Evolutionary conservation across 73 alveolate genomes (phyloP).

Genomic region (Durusdinium trenchii): DNA sequence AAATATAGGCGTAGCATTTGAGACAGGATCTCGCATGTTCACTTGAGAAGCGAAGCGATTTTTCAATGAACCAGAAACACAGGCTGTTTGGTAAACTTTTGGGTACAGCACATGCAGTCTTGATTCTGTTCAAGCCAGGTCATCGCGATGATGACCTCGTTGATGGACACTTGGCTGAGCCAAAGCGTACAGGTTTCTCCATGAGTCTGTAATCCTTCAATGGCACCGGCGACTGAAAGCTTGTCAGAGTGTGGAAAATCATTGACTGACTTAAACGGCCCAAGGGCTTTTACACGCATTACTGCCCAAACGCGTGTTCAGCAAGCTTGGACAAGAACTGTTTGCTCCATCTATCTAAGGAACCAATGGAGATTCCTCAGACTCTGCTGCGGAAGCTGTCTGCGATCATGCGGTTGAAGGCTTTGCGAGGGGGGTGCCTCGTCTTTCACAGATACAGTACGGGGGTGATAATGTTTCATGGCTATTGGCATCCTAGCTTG

Average conservation of each 20-base stretch:
- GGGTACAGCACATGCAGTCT: not conserved
- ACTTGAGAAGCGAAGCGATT: not conserved
- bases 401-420: not conserved
- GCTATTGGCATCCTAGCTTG: not conserved
- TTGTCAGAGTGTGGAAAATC: not conserved
- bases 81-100: not conserved
- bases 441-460: too few relatives aligned
- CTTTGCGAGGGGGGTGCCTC: not conserved
- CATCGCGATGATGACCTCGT: not conserved
- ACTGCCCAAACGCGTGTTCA: not conserved
- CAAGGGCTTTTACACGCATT: not conserved
- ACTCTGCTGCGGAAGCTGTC: not conserved
- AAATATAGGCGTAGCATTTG: not conserved
- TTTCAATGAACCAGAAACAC: not conserved
- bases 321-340: not conserved
- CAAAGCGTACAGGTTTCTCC: not conserved
- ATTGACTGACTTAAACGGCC: not conserved
- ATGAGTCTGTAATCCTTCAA: not conserved
- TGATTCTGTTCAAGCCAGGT: not conserved
- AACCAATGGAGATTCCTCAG: not conserved
- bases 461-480: too few relatives aligned
- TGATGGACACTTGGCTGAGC: not conserved
- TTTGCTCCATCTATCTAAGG: not conserved
- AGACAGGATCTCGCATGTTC: not conserved
- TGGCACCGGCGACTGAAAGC: not conserved